Evolutionary conservation across 805 yeast species (phyloP).

Genomic region (Sugiyamaella americana): DNA sequence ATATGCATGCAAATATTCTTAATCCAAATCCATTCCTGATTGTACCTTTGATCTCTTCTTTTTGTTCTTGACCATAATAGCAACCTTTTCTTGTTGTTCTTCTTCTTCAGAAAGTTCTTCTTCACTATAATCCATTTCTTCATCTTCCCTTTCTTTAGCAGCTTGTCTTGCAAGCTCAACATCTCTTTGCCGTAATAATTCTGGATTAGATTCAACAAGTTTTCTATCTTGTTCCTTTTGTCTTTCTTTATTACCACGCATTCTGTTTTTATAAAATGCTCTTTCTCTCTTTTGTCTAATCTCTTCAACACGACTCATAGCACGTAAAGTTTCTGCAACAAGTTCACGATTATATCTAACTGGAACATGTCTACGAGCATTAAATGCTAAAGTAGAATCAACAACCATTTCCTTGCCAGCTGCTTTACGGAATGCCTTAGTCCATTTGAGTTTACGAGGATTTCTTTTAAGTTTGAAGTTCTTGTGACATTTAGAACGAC

Average conservation of each 20-base stretch:
- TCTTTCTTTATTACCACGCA: conserved; percentile 93
- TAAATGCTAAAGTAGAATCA: conserved; percentile 92
- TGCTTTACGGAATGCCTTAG: conserved; percentile 97
- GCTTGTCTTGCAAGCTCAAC: conserved; percentile 79
- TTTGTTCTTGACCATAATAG: conserved; percentile 60
- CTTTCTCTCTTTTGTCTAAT: conserved; percentile 94
- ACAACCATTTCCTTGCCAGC: conserved; percentile 99
- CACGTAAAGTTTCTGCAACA: conserved; percentile 87
- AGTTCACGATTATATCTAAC: conserved; percentile 96
- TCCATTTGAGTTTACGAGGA: conserved; percentile 97
- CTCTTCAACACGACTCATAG: conserved; percentile 94
- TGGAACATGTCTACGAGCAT: conserved; percentile 96
- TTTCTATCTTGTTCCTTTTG: conserved; percentile 80
- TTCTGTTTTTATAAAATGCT: conserved; percentile 98
- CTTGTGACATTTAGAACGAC: conserved; percentile 97
- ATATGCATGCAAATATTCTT: neutral
- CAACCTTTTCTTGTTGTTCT: conserved; percentile 38
- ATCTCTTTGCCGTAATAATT: conserved; percentile 83
- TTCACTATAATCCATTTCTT: conserved; percentile 41
- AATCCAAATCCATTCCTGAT: conserved; percentile 10
- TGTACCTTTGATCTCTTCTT: conserved; percentile 40
- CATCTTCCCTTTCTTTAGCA: conserved; percentile 43
- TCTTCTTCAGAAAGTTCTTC: conserved; percentile 43
- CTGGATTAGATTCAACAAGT: conserved; percentile 84
- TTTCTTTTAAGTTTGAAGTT: conserved; percentile 96